Evolutionary conservation across 768 basidiomycete species (phyloP), one percentile per base, ranked within the genome.

Genomic region (Podaxis sp.): DNA sequence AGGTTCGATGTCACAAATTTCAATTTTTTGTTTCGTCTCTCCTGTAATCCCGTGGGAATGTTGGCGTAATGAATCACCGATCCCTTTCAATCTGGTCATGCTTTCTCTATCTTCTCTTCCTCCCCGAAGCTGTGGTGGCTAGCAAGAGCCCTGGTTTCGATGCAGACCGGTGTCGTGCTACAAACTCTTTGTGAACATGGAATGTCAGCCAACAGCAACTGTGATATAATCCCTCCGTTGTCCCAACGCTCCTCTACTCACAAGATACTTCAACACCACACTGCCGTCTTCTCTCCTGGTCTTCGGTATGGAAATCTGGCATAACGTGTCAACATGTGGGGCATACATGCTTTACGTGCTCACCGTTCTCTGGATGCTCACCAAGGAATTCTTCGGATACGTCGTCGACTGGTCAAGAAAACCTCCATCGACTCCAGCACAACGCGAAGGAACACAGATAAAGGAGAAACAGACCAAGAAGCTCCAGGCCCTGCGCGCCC

Each of bases 1-100:
- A 59, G 19, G 55, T 62, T 43, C 25, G 60, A 61, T 49, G 55
- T 62, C 43, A 50, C 19, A 62, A 56, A 55, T 61, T 62, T 56
- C 54, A 62, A 40, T 27, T 55, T 61, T 62, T 55, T 29, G 43
- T 56, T 56, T 43, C 15, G 19, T 38, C 24, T 19, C 38, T 27
- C 33, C 25, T 27, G 49, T 24, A 24, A 50, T 27, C 15, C 36
- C 61, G 61, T 62, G 61, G 53, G 61, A 62, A 62, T 52, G 51
- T 25, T 60, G 59, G 59, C 59, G 59, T 60, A 60, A 60, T 59
- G 4, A 13, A 15, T 3, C 11, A 38, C 54, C 9, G 3, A 8
- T 33, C 33, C 36, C 47, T 12, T 51, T 50, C 2, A 24, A 24
- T 59, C 12, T 8, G 47, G 19, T 52, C 6, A 50, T 59, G 47